These are phyloP conservation scores for Lindgomyces ingoldianus DNA, from an alignment of 495 filamentous ascomycete genomes.

Conservation along the genomic window DNA sequence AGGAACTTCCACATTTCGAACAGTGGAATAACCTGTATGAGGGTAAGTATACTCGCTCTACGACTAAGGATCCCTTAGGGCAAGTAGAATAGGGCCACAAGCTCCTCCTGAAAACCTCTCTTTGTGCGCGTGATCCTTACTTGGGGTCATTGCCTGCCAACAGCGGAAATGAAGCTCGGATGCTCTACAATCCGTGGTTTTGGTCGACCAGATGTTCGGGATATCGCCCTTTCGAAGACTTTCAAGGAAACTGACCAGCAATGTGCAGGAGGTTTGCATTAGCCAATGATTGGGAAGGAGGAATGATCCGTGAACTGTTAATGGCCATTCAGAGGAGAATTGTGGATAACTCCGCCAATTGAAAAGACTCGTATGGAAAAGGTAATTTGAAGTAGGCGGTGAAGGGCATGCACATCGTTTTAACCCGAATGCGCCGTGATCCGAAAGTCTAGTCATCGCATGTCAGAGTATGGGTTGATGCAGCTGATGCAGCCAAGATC, in stretches of 20 bases:
- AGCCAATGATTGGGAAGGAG: background rate
- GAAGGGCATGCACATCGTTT: background rate
- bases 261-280: background rate
- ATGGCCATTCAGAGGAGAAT: background rate
- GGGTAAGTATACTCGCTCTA: too few species aligned
- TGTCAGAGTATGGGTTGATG: background rate
- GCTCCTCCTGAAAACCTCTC: too few species aligned
- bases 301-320: background rate
- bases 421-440: background rate
- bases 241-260: background rate
- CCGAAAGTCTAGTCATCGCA: background rate
- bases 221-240: background rate
- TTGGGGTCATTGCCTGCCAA: background rate
- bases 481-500: conserved; percentile 27
- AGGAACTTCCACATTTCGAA: too few species aligned
- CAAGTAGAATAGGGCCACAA: too few species aligned
- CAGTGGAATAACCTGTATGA: too few species aligned
- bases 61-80: too few species aligned
- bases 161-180: conserved; percentile 1
- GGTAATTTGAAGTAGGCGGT: conserved; percentile 3
- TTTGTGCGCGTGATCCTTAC: too few species aligned
- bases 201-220: background rate
- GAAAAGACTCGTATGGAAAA: background rate
- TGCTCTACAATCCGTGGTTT: background rate
- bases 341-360: conserved; percentile 4